A percentile compares a stretch with the other conserved stretches of the same genome.
These are phyloP conservation scores for Rhodomyrtus tomentosa DNA, from an alignment of 345 rosid genomes.

Conservation along the genomic window DNA sequence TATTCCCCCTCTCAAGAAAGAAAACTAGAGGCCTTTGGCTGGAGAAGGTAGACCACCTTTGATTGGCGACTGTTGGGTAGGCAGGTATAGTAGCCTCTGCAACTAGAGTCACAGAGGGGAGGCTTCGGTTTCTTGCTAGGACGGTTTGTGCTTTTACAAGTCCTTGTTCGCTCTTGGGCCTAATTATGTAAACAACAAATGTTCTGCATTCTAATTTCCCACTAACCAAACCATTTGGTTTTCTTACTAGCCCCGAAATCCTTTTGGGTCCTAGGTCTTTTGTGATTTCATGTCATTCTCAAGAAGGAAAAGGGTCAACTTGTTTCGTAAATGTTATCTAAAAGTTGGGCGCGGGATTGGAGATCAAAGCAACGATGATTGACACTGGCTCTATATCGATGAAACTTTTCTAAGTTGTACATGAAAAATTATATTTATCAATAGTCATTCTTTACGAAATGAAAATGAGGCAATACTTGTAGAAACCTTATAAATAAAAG, in stretches of 20 bases:
- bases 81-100: no score
- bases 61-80: no score
- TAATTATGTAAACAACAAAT: not conserved
- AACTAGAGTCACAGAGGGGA: no score
- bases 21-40: no score
- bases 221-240: not conserved
- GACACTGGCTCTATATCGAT: not conserved
- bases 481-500: not conserved
- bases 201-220: not conserved
- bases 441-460: not conserved
- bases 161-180: not conserved
- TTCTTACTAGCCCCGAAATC: not conserved
- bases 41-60: no score
- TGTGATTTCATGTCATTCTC: not conserved
- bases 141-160: not conserved
- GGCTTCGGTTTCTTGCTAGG: no score
- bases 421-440: not conserved
- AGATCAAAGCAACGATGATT: not conserved
- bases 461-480: not conserved
- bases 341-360: not conserved
- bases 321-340: not conserved
- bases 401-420: not conserved
- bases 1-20: no score
- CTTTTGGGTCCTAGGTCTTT: not conserved
- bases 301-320: not conserved